phyloP scores from a whole-genome alignment of 495 filamentous ascomycete species.

The Xylaria nigripes region DNA sequence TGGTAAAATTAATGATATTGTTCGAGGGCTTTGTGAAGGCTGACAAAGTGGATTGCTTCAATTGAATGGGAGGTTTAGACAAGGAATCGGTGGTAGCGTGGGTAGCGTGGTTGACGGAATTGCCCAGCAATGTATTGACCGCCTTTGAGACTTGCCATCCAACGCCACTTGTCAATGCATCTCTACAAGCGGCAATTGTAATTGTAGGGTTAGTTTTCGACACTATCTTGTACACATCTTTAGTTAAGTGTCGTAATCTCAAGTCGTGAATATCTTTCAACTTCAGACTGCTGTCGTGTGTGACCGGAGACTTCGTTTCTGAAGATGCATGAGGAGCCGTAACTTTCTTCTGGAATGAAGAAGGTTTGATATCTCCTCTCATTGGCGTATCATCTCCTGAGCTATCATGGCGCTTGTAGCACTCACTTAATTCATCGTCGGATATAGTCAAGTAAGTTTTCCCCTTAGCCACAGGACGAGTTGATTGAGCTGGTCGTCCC shows the following conservation, averaged over 20 bases:
- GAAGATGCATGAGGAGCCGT: conserved; percentile 3
- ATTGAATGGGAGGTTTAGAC: neutral
- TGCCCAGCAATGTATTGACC: conserved; percentile 15
- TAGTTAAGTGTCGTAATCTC: conserved; percentile 19
- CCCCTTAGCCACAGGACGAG: conserved; percentile 15
- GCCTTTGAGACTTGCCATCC: conserved; percentile 24
- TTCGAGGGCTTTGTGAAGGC: neutral
- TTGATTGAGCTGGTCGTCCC: conserved; percentile 6
- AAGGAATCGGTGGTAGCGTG: conserved; percentile 5
- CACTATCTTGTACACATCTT: conserved; percentile 24
- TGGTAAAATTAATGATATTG: neutral
- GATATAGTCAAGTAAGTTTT: conserved; percentile 33
- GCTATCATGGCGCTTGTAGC: conserved; percentile 33
- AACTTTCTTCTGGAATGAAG: conserved; percentile 45
- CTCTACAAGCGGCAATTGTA: conserved; percentile 20
- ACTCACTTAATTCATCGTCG: conserved; percentile 35
- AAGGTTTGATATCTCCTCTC: conserved; percentile 61
- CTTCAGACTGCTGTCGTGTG: conserved; percentile 13
- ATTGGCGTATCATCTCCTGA: conserved; percentile 37
- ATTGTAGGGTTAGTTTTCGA: conserved; percentile 14
- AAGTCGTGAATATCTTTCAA: conserved; percentile 23
- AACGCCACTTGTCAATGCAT: conserved; percentile 19
- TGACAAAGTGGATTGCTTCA: conserved; percentile 1
- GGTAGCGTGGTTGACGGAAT: conserved; percentile 1
- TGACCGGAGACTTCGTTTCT: conserved; percentile 7